Evolutionary conservation across 306 rosid genomes (phyloP).

Genomic region (Corylus heterophylla): DNA sequence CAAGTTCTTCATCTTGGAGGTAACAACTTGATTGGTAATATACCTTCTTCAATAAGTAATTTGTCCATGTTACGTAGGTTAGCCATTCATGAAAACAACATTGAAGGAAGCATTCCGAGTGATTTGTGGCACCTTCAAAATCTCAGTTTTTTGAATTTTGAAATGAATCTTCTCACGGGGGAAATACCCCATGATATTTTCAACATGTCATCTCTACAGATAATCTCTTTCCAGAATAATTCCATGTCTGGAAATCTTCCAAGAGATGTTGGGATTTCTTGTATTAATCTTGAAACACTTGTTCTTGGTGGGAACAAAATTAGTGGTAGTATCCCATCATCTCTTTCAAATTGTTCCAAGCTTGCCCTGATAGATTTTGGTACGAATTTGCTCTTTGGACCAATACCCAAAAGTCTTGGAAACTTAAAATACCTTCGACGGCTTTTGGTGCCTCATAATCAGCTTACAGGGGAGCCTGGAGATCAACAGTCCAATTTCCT

Average conservation of each 20-base stretch:
- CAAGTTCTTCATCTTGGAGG: background rate
- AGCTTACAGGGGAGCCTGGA: background rate
- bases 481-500: background rate
- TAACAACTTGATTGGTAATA: background rate
- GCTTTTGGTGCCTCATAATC: background rate
- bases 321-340: background rate
- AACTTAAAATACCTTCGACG: background rate
- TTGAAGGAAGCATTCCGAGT: background rate
- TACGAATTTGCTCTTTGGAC: background rate
- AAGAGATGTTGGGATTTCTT: background rate
- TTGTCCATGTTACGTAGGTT: background rate
- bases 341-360: slow-evolving; percentile 4
- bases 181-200: background rate
- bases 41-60: background rate
- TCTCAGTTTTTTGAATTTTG: background rate
- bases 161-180: background rate
- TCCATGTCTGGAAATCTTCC: background rate
- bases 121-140: background rate
- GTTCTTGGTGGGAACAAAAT: background rate
- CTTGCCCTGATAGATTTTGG: background rate
- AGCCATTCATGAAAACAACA: accelerated
- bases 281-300: background rate
- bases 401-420: background rate
- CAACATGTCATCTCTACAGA: background rate
- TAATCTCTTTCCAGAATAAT: background rate